phyloP scores from a whole-genome alignment of 1,284 basidiomycete species.

The Neolentinus lepideus region DNA sequence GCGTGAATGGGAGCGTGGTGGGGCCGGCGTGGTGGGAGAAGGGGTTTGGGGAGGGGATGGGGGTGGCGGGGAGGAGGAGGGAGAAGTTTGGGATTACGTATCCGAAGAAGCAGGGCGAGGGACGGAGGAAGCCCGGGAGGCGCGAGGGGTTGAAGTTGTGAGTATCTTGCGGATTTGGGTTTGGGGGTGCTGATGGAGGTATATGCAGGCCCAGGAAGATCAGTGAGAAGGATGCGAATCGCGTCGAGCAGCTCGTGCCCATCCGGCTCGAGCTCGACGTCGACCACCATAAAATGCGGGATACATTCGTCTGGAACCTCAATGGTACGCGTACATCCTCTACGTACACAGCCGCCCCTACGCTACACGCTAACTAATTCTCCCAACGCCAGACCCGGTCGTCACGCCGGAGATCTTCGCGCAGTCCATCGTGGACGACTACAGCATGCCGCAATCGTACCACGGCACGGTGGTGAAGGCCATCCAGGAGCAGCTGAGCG shows the following conservation, averaged over 20 bases:
- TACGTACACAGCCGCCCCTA: not conserved
- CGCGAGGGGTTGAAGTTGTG: constrained; percentile 70
- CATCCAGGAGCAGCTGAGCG: constrained; percentile 84
- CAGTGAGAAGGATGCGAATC: constrained; percentile 47
- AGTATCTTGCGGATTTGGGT: constrained; percentile 23
- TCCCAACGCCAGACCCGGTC: constrained; percentile 57
- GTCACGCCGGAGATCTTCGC: constrained; percentile 90
- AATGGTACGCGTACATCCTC: constrained; percentile 52
- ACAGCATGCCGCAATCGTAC: constrained; percentile 70
- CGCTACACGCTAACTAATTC: not conserved
- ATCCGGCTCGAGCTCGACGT: constrained; percentile 94
- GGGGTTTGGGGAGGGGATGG: constrained; percentile 26
- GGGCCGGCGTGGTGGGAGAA: constrained; percentile 46
- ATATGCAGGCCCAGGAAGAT: constrained; percentile 53
- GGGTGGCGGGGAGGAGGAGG: constrained; percentile 18
- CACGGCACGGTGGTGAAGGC: constrained; percentile 71
- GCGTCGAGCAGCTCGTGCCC: constrained; percentile 80
- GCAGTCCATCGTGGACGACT: constrained; percentile 88
- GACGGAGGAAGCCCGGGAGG: constrained; percentile 45
- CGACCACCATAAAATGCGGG: constrained; percentile 85
- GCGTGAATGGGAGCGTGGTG: constrained; percentile 32
- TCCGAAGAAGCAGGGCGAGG: constrained; percentile 39
- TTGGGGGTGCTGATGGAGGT: constrained; percentile 4
- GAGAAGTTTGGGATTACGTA: constrained; percentile 65
- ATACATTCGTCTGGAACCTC: constrained; percentile 97